Conservation (phyloP, 2,329 filamentous ascomycete genomes). For the Gaeumannomyces tritici region DNA sequence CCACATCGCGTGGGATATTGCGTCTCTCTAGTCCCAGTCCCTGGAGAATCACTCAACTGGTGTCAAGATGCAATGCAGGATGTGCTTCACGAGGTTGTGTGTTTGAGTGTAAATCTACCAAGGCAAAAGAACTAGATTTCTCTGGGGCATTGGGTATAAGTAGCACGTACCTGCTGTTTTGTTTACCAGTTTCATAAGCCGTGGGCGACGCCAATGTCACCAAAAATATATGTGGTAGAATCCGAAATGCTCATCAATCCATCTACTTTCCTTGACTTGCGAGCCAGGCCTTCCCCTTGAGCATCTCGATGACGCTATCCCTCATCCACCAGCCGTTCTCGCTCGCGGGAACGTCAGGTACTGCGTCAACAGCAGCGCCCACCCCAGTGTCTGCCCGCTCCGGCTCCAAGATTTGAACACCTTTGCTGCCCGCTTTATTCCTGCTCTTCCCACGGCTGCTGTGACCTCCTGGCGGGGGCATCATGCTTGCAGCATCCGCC, state of each 20-base stretch:
- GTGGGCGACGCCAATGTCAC: neutral
- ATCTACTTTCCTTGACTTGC: constrained; percentile 25
- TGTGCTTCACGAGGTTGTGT: neutral
- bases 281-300: constrained; percentile 47
- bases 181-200: neutral
- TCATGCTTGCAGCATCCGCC: constrained; percentile 10
- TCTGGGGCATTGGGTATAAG: neutral
- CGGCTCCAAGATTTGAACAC: constrained; percentile 1
- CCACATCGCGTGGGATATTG: no score
- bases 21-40: neutral
- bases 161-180: neutral
- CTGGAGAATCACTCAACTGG: neutral
- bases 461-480: constrained; percentile 5
- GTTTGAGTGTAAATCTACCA: neutral
- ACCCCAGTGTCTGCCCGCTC: neutral
- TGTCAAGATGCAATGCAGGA: neutral
- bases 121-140: neutral
- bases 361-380: neutral
- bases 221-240: neutral
- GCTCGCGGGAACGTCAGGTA: constrained; percentile 11
- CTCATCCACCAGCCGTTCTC: constrained; percentile 42
- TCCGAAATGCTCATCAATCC: neutral
- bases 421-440: constrained; percentile 9
- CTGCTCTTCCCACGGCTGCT: constrained; percentile 9
- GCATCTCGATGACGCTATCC: constrained; percentile 42